phyloP scores from a whole-genome alignment of 345 rosid genomes.

The Eucalyptus curtisii region DNA sequence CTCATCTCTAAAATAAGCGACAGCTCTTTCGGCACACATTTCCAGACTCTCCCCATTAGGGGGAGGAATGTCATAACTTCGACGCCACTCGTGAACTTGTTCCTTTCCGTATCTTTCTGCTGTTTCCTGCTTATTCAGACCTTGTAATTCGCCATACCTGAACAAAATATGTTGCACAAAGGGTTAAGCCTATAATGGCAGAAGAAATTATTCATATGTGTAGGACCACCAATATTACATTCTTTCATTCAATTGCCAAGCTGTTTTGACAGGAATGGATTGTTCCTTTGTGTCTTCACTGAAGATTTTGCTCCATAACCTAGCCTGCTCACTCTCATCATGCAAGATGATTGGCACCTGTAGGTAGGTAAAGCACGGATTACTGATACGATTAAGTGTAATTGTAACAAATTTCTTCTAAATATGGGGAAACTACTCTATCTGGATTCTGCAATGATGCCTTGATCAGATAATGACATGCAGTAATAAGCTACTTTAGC shows the following conservation, averaged over 20 bases:
- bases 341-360: slow-evolving; percentile 90
- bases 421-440: not conserved
- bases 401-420: not conserved
- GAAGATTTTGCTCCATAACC: slow-evolving; percentile 72
- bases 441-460: not conserved
- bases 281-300: slow-evolving; percentile 82
- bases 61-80: slow-evolving; percentile 93
- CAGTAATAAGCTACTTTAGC: not conserved
- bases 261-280: slow-evolving; percentile 73
- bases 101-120: slow-evolving; percentile 90
- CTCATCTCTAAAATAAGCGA: slow-evolving; percentile 46
- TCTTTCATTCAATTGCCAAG: slow-evolving; percentile 98
- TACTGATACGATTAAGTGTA: not conserved
- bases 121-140: slow-evolving; percentile 94
- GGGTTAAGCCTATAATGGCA: not conserved
- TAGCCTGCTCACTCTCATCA: slow-evolving; percentile 67
- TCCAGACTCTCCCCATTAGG: slow-evolving; percentile 98
- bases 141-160: slow-evolving; percentile 97
- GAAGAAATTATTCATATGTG: not conserved
- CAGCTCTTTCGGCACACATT: slow-evolving; percentile 98
- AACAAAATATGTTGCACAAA: not conserved
- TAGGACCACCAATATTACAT: slow-evolving; percentile 33
- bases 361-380: not conserved
- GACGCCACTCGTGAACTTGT: slow-evolving; percentile 93
- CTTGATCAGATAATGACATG: not conserved